phyloP scores from a whole-genome alignment of 805 yeast species.

The Cyberlindnera euphorbiae region DNA sequence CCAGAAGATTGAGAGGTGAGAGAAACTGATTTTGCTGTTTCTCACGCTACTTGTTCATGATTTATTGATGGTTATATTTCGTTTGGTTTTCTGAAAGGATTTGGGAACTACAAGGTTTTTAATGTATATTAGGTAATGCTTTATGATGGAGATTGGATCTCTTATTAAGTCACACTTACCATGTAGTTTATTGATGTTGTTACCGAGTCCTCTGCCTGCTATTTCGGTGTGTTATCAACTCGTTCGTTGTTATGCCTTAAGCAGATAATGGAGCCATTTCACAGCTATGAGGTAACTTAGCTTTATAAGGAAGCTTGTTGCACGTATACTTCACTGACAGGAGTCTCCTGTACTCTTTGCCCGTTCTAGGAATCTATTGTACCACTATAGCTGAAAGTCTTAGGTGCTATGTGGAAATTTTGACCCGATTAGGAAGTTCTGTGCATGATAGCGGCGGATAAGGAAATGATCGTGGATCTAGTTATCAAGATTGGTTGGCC shows the following conservation, averaged over 20 bases:
- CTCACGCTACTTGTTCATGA: constrained; percentile 6
- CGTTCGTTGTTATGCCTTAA: no score
- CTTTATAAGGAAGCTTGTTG: no score
- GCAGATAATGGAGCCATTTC: no score
- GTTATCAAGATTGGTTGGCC: no score
- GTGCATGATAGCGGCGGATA: neutral
- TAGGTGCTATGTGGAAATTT: no score
- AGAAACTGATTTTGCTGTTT: constrained; percentile 52
- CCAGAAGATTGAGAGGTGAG: constrained; percentile 97
- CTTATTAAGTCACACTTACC: constrained; percentile 2
- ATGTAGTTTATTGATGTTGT: neutral
- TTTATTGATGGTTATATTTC: constrained; percentile 10
- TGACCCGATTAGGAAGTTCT: no score
- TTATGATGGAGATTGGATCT: constrained; percentile 11
- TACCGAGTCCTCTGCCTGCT: neutral
- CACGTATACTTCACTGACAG: no score
- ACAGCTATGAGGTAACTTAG: no score
- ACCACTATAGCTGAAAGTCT: no score
- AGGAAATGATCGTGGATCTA: neutral
- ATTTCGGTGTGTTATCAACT: no score
- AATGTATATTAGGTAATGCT: constrained; percentile 20
- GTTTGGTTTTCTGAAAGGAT: constrained; percentile 10
- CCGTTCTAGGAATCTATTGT: no score
- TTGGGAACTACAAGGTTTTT: constrained; percentile 15
- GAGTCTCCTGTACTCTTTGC: no score